These are phyloP conservation scores for Hawksworthiomyces lignivorus DNA, from an alignment of 2,329 filamentous ascomycete genomes.

Conservation along the genomic window DNA sequence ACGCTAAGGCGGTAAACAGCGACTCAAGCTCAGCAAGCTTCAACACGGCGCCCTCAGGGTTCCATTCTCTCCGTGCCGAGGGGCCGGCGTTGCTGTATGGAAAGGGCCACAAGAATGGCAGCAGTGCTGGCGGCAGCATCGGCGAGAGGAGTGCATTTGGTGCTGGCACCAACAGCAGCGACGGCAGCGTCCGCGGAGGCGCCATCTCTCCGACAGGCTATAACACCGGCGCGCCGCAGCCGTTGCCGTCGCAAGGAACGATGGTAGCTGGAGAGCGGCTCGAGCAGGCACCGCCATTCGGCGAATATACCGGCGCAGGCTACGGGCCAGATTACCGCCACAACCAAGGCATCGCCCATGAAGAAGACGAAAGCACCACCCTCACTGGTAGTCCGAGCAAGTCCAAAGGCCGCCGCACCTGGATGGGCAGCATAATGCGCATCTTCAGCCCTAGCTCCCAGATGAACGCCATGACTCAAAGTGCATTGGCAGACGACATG, in stretches of 20 bases:
- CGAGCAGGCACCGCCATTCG: neutral
- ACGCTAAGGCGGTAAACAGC: constrained; percentile 14
- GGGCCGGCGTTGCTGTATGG: constrained; percentile 38
- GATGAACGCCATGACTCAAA: neutral
- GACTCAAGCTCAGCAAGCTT: constrained; percentile 8
- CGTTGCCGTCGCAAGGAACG: neutral
- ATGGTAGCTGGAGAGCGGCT: constrained; percentile 5
- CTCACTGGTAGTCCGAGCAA: constrained; percentile 48
- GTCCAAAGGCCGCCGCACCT: constrained; percentile 48
- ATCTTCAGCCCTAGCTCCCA: constrained; percentile 38
- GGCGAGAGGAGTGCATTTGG: neutral
- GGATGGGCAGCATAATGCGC: constrained; percentile 61
- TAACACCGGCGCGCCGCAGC: neutral
- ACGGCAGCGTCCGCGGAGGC: neutral
- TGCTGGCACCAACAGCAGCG: neutral
- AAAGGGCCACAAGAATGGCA: constrained; percentile 20
- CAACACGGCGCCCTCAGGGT: constrained; percentile 38
- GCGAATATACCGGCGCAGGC: neutral
- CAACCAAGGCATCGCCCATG: constrained; percentile 17
- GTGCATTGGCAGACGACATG: neutral
- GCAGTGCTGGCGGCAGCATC: constrained; percentile 1
- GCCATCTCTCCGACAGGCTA: constrained; percentile 1
- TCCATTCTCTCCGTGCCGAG: constrained; percentile 44
- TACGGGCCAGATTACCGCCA: neutral
- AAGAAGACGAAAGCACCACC: constrained; percentile 21